Evolutionary conservation across 352 stramenopile species (phyloP).

Genomic region (Phytopythium chamaehyphon): DNA sequence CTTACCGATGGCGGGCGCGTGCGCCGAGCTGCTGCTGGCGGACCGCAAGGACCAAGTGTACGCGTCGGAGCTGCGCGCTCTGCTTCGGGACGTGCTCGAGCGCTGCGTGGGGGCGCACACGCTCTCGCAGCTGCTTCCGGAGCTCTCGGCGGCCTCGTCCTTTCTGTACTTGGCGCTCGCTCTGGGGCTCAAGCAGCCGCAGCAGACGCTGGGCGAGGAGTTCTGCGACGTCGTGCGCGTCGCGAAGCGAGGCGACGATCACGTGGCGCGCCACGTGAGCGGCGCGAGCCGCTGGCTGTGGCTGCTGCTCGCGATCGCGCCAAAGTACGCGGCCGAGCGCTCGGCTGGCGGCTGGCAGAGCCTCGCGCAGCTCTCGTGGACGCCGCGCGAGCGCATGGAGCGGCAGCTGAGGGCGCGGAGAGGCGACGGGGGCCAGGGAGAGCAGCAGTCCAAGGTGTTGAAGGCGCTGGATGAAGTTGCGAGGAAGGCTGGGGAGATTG

Average conservation of each 20-base stretch:
- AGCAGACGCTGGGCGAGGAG: constrained; percentile 85
- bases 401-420: constrained; percentile 61
- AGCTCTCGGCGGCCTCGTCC: constrained; percentile 56
- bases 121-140: constrained; percentile 75
- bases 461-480: constrained; percentile 41
- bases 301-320: constrained; percentile 52
- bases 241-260: constrained; percentile 10
- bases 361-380: constrained; percentile 54
- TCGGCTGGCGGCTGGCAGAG: constrained; percentile 73
- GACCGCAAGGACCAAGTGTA: constrained; percentile 75
- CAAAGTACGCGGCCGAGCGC: constrained; percentile 51
- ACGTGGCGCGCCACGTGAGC: constrained; percentile 24
- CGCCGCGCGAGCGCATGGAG: constrained; percentile 74
- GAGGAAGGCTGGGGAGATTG: constrained; percentile 33
- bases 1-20: constrained; percentile 60
- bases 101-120: constrained; percentile 58
- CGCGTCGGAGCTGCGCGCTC: constrained; percentile 63
- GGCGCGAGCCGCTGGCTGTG: constrained; percentile 44
- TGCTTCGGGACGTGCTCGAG: constrained; percentile 74
- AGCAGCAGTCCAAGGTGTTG: constrained; percentile 10
- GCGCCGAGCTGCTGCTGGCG: constrained; percentile 70
- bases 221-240: constrained; percentile 84
- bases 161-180: constrained; percentile 67
- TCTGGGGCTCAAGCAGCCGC: constrained; percentile 46
- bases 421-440: constrained; percentile 6